A percentile compares a stretch with the other conserved stretches of the same genome.
Evolutionary conservation across 1,284 basidiomycete genomes (phyloP).

Genomic region (Farysia itapuensis): DNA sequence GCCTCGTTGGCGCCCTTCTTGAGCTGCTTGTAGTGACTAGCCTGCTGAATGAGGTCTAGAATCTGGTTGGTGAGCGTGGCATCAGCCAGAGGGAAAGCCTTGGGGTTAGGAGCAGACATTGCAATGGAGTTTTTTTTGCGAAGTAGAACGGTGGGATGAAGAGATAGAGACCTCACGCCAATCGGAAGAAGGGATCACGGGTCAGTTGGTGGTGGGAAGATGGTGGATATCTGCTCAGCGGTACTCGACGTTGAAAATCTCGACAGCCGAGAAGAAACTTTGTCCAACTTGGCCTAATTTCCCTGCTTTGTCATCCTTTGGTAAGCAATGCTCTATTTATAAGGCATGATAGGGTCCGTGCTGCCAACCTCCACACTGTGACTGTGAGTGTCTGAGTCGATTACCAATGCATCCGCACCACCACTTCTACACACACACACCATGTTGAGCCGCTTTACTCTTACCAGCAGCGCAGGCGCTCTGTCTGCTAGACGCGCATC

Average conservation of each 20-base stretch:
- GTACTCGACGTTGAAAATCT: neutral
- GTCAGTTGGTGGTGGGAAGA: conserved; percentile 10
- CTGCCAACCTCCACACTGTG: neutral
- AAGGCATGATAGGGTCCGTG: too few species aligned
- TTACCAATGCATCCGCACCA: too few species aligned
- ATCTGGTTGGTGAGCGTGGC: conserved; percentile 91
- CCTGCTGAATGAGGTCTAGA: conserved; percentile 61
- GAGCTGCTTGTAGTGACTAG: conserved; percentile 86
- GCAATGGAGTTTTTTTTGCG: neutral
- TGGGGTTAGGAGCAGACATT: conserved; percentile 64
- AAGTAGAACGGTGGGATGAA: neutral
- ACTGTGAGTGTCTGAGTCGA: neutral
- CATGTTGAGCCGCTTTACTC: too few species aligned
- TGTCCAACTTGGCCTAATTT: too few species aligned
- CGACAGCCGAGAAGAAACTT: neutral
- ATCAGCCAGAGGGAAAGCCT: conserved; percentile 91
- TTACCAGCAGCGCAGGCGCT: too few species aligned
- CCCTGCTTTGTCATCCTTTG: too few species aligned
- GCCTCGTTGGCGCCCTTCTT: conserved; percentile 97
- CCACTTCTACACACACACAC: too few species aligned
- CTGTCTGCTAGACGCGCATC: too few species aligned
- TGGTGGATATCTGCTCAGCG: conserved; percentile 1
- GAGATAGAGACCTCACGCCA: conserved; percentile 36
- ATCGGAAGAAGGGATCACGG: conserved; percentile 40
- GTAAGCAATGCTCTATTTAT: too few species aligned